Conservation (phyloP, 208 protist genomes). For the Leishmania braziliensis region DNA sequence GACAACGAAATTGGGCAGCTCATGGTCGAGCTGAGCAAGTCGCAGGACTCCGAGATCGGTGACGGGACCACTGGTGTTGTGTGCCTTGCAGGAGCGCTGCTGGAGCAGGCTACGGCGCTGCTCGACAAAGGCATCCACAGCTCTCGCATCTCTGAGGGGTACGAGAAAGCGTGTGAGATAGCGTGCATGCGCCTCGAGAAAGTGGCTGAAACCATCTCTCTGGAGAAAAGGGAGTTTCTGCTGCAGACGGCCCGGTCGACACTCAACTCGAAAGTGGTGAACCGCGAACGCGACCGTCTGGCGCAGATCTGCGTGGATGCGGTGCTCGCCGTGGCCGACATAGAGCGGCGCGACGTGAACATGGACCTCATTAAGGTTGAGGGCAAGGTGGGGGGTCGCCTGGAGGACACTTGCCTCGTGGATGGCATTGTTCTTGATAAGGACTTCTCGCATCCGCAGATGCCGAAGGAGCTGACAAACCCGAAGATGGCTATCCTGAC, state of each 20-base stretch:
- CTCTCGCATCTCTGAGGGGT: constrained; percentile 98
- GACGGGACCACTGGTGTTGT: constrained; percentile 99
- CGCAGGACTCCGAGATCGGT: constrained; percentile 99
- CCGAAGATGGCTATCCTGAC: constrained; percentile 99
- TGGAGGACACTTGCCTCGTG: constrained; percentile 98
- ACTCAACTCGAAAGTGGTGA: constrained; percentile 99
- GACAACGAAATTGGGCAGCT: constrained; percentile 99
- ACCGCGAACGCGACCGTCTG: constrained; percentile 96
- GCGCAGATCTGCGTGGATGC: constrained; percentile 99
- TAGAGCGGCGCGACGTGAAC: constrained; percentile 99
- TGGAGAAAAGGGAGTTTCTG: constrained; percentile 88
- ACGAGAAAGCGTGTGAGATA: constrained; percentile 97
- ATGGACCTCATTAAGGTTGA: constrained; percentile 99
- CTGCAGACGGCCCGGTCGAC: constrained; percentile 98
- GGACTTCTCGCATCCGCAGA: constrained; percentile 98
- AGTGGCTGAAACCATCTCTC: constrained; percentile 85
- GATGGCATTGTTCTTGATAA: constrained; percentile 99
- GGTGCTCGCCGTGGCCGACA: constrained; percentile 98
- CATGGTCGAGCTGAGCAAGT: constrained; percentile 99
- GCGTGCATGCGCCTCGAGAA: constrained; percentile 93
- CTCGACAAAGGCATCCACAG: constrained; percentile 99
- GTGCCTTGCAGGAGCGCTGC: constrained; percentile 98
- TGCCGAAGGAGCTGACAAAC: constrained; percentile 95
- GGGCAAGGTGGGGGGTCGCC: constrained; percentile 96
- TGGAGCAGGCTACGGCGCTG: constrained; percentile 97